Conservation (phyloP, 495 filamentous ascomycete genomes). For the Rusavskia elegans region DNA sequence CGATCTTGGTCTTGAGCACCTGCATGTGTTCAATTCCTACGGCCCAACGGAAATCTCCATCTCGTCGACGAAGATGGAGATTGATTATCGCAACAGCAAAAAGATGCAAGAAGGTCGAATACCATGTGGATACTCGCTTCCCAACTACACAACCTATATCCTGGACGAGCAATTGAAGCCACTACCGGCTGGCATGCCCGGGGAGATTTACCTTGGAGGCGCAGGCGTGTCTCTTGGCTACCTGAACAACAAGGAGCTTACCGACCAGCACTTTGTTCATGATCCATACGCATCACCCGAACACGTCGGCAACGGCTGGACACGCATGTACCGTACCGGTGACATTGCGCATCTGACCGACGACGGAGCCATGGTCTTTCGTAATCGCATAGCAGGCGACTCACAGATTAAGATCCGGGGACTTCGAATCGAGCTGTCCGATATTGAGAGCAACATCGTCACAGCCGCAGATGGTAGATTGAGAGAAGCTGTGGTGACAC, state of each 20-base stretch:
- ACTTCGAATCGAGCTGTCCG: constrained; percentile 32
- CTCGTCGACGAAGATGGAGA: constrained; percentile 10
- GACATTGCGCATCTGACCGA: constrained; percentile 12
- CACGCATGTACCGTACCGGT: constrained; percentile 12
- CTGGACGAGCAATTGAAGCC: constrained; percentile 23
- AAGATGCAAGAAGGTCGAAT: neutral
- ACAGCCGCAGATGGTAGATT: constrained; percentile 13
- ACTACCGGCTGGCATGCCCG: constrained; percentile 22
- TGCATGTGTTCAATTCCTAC: constrained; percentile 20
- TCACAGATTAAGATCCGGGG: constrained; percentile 37
- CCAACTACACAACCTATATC: constrained; percentile 22
- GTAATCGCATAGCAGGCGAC: constrained; percentile 25
- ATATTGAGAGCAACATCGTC: constrained; percentile 27
- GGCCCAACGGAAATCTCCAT: constrained; percentile 20
- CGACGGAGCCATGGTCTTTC: constrained; percentile 19
- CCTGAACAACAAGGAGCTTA: constrained; percentile 15
- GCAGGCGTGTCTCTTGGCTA: constrained; percentile 26
- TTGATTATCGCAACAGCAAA: neutral
- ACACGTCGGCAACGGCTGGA: constrained; percentile 6
- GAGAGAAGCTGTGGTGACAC: constrained; percentile 19
- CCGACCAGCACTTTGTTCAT: constrained; percentile 18
- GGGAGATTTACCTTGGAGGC: constrained; percentile 29
- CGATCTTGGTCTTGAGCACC: constrained; percentile 6
- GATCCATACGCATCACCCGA: constrained; percentile 16
- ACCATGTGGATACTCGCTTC: constrained; percentile 2